phyloP scores from a whole-genome alignment of 495 filamentous ascomycete genomes.

The Penicillium argentinense region DNA sequence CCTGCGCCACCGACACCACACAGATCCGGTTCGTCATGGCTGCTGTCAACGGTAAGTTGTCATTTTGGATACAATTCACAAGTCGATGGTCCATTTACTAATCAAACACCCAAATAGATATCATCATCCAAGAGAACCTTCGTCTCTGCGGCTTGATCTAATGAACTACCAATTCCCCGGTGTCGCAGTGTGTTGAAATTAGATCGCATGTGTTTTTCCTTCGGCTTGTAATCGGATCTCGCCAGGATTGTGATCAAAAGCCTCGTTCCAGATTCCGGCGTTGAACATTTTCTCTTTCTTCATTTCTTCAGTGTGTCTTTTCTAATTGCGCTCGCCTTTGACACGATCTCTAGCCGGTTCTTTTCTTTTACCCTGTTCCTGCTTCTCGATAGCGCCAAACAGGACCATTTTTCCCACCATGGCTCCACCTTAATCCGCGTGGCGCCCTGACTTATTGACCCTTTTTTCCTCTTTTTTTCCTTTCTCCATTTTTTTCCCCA shows the following conservation, averaged over 20 bases:
- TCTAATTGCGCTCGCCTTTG: constrained; percentile 29
- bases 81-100: not conserved
- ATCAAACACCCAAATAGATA: too few species aligned
- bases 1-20: constrained; percentile 95
- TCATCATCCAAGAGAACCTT: constrained; percentile 99
- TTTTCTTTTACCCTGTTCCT: constrained; percentile 20
- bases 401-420: constrained; percentile 21
- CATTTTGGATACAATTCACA: not conserved
- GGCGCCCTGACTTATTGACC: not conserved
- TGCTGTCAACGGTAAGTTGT: constrained; percentile 87
- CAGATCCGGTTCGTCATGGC: constrained; percentile 99
- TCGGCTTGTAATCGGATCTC: constrained; percentile 29
- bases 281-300: constrained; percentile 38
- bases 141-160: constrained; percentile 97
- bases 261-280: constrained; percentile 41
- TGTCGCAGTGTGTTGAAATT: constrained; percentile 35
- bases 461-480: constrained; percentile 10
- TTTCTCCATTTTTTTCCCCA: constrained; percentile 14
- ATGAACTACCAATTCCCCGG: constrained; percentile 38
- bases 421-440: not conserved
- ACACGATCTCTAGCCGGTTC: constrained; percentile 48
- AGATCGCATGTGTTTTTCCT: constrained; percentile 39
- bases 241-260: constrained; percentile 29
- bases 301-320: constrained; percentile 20
- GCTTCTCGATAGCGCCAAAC: constrained; percentile 43